Evolutionary conservation across 495 filamentous ascomycete species (phyloP).

Genomic region (Ascobolus immersus): DNA sequence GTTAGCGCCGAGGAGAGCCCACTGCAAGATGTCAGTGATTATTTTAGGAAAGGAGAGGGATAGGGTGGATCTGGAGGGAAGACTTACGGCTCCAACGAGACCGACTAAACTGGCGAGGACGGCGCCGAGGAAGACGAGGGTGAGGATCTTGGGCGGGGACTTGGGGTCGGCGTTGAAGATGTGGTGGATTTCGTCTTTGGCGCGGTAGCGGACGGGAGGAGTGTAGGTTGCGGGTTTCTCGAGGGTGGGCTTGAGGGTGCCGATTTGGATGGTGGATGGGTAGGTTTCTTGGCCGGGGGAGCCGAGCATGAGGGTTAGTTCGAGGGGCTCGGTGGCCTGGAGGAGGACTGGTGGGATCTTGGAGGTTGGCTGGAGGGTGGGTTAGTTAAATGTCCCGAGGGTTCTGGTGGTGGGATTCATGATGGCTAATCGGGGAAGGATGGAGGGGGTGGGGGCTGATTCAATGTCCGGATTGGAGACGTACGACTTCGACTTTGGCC

Average conservation of each 20-base stretch:
- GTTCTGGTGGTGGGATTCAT: neutral
- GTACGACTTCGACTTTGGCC: conserved; percentile 45
- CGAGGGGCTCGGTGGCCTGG: conserved; percentile 33
- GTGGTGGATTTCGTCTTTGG: conserved; percentile 51
- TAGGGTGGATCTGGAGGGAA: neutral
- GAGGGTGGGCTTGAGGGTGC: conserved; percentile 28
- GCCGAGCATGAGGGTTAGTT: conserved; percentile 20
- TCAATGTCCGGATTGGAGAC: conserved; percentile 13
- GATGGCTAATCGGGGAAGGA: neutral
- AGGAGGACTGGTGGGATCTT: conserved; percentile 74
- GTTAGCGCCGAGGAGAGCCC: conserved; percentile 65
- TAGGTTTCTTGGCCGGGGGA: neutral
- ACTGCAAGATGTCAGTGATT: conserved; percentile 22
- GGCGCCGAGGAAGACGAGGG: conserved; percentile 45
- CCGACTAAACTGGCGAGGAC: conserved; percentile 46
- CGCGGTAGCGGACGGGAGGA: conserved; percentile 25
- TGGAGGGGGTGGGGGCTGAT: neutral
- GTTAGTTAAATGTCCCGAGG: neutral
- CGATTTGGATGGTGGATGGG: conserved; percentile 24
- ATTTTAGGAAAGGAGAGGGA: conserved; percentile 2
- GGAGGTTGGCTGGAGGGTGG: conserved; percentile 45
- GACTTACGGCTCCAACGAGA: conserved; percentile 43
- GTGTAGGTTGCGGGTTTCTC: conserved; percentile 50
- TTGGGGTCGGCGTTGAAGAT: conserved; percentile 57
- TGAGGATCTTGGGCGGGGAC: conserved; percentile 63